Evolutionary conservation across 2,329 filamentous ascomycete genomes (phyloP).

Genomic region (Ceratocystis colombiana): DNA sequence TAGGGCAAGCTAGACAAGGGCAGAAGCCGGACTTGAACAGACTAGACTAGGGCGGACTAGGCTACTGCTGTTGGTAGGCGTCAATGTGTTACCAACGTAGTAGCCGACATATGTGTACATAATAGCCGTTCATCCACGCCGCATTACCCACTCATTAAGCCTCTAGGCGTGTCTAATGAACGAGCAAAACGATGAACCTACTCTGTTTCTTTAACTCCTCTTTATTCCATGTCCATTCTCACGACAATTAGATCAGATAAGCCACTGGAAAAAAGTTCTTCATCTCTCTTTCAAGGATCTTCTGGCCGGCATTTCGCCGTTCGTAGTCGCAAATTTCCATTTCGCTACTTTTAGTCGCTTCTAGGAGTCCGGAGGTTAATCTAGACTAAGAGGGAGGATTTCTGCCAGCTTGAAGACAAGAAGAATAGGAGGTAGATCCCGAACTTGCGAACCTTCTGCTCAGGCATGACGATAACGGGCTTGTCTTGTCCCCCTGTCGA

Average conservation of each 20-base stretch:
- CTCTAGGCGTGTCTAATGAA: not conserved
- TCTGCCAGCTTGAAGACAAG: too few relatives aligned
- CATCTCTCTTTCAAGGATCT: not conserved
- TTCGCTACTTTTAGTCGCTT: not conserved
- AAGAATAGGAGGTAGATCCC: too few relatives aligned
- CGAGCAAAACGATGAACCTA: not conserved
- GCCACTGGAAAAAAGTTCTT: not conserved
- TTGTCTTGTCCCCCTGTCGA: too few relatives aligned
- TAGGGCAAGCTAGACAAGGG: too few relatives aligned
- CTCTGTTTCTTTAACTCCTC: not conserved
- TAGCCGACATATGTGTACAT: not conserved
- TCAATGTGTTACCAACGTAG: not conserved
- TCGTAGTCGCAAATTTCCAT: not conserved
- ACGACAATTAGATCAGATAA: not conserved
- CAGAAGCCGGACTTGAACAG: too few relatives aligned
- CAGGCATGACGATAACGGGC: too few relatives aligned
- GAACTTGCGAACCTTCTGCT: too few relatives aligned
- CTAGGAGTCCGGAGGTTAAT: too few relatives aligned
- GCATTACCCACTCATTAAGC: not conserved
- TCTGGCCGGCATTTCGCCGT: conserved; percentile 7
- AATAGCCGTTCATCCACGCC: not conserved
- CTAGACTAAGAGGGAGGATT: too few relatives aligned
- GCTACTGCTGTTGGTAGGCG: not conserved
- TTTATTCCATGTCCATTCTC: not conserved
- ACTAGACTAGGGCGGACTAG: too few relatives aligned